Base-by-base conservation (phyloP, 2,329 filamentous ascomycete species). In the Xylariaceae sp. region DNA sequence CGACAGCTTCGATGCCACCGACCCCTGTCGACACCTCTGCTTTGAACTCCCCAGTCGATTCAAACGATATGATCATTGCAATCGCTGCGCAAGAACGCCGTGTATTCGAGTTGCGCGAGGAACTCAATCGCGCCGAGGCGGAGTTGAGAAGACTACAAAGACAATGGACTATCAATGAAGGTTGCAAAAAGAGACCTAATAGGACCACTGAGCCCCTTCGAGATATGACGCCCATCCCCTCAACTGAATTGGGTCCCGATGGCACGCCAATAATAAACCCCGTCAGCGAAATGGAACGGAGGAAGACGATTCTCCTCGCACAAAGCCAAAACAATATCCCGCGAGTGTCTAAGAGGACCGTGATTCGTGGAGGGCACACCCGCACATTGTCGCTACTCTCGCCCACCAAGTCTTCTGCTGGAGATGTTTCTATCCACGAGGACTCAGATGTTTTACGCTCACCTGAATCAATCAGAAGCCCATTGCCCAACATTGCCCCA, bases 81-180 rank as follows among this genome's bases (percentile, higher is more conserved):
- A 86, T 98, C 58, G 93, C 93, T 36, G 84, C 88, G 12, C 91
- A 97, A 68, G 93, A 98, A 70, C 79, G 93, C 46, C 83, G 82
- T 55, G 92, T 98, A 2, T 71, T 98, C 46, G 93, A 97, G 67
- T 73, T 98, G 42, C 86, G 84, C 48, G 93, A 98, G 65, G 92
- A 97, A 66, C 73, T 98, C n/a, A 71, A 74, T 20, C 84, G 83
- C 48, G 92, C 93, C 5, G 92, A 98, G 64, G 69, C 73, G 11
- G 86, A 95, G 37, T 73, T 98, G 33, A 72, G 74, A 37, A 78
- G 73, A 34, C 73, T 98, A 50, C 97, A 96, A 73, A 85, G 80
- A 59, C 85, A 90, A 65, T 97, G 88, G 85, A 80, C 87, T 2
- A 69, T 74, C 12, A 82, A 90, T 49, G 90, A 96, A 63, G 82